Conservation (phyloP, 2,329 filamentous ascomycete genomes). For the Aspergillus fischeri region DNA sequence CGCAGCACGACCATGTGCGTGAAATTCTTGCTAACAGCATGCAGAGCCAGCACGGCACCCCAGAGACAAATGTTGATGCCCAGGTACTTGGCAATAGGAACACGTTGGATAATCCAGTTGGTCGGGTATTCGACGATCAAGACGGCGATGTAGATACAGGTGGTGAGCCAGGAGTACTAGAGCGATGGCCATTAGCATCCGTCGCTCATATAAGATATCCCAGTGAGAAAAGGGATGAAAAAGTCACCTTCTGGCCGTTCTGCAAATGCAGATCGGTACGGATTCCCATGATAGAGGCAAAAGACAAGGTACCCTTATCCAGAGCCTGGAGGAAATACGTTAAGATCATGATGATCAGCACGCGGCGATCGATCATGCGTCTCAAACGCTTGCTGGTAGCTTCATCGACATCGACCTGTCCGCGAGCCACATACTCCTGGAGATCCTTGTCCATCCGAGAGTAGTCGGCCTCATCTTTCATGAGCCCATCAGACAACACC, state of each 20-base stretch:
- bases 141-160: constrained; percentile 70
- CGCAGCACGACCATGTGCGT: constrained; percentile 56
- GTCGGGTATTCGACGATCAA: constrained; percentile 69
- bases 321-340: constrained; percentile 66
- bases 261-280: constrained; percentile 46
- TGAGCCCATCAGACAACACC: constrained; percentile 45
- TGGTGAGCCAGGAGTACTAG: constrained; percentile 68
- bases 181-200: constrained; percentile 7
- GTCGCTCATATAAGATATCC: not conserved
- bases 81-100: constrained; percentile 66
- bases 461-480: constrained; percentile 54
- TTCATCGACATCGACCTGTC: constrained; percentile 53
- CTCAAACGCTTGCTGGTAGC: constrained; percentile 61
- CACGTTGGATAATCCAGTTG: constrained; percentile 60
- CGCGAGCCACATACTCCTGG: constrained; percentile 61
- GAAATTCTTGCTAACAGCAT: constrained; percentile 60
- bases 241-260: constrained; percentile 30
- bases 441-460: constrained; percentile 65
- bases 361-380: constrained; percentile 61
- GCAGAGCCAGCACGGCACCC: constrained; percentile 58
- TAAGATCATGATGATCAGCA: constrained; percentile 66
- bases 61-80: constrained; percentile 61
- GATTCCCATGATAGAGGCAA: constrained; percentile 41
- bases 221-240: no score
- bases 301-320: constrained; percentile 41